phyloP scores from a whole-genome alignment of 1,284 basidiomycete species.

The Pascua sp. region DNA sequence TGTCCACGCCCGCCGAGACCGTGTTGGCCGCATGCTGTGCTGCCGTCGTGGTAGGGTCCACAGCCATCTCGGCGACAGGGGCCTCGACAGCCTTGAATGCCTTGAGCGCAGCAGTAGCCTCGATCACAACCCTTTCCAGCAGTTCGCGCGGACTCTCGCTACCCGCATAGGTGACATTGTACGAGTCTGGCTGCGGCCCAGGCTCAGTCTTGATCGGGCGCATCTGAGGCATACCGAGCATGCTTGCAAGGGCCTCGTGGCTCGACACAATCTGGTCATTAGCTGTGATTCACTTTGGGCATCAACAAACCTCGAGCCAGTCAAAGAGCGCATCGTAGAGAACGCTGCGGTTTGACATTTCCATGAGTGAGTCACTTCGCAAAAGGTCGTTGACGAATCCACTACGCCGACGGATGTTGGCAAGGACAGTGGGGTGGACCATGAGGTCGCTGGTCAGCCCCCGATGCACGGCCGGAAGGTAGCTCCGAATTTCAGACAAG shows the following conservation, averaged over 20 bases:
- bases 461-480: conserved; percentile 72
- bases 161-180: conserved; percentile 72
- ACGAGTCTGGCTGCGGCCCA: conserved; percentile 7
- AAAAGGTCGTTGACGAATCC: conserved; percentile 78
- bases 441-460: conserved; percentile 74
- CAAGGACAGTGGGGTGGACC: conserved; percentile 79
- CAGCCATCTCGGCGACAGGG: background rate
- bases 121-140: conserved; percentile 80
- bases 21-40: no score
- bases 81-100: conserved; percentile 47
- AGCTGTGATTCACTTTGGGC: conserved; percentile 47
- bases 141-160: conserved; percentile 81
- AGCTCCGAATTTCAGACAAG: conserved; percentile 66
- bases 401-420: conserved; percentile 81
- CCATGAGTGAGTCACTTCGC: conserved; percentile 81
- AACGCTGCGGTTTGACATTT: conserved; percentile 80
- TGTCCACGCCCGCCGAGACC: background rate
- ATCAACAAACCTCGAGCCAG: conserved; percentile 73
- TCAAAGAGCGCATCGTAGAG: conserved; percentile 84
- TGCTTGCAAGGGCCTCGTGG: conserved; percentile 82
- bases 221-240: conserved; percentile 97
- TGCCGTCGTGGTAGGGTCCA: no score
- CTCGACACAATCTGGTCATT: conserved; percentile 69
- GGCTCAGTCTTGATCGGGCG: conserved; percentile 43
- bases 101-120: conserved; percentile 80